Conservation (phyloP, 768 basidiomycete genomes). For the Boletus subparvulus region DNA sequence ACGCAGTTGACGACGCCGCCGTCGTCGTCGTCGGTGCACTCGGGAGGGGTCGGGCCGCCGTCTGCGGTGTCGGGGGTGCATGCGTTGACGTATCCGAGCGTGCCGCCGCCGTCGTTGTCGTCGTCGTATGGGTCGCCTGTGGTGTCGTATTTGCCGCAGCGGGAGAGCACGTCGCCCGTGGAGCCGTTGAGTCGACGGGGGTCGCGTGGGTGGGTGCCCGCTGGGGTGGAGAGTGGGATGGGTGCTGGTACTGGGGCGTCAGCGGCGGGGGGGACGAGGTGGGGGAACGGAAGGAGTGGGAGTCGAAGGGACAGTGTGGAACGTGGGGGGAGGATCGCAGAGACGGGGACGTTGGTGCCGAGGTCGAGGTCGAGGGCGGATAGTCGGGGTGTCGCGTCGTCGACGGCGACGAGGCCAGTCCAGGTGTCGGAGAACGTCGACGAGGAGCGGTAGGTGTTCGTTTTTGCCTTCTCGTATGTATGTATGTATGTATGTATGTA, state of each 20-base stretch:
- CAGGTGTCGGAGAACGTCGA: constrained; percentile 20
- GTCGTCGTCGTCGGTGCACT: constrained; percentile 43
- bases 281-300: constrained; percentile 26
- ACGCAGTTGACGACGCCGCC: constrained; percentile 77
- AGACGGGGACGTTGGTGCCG: constrained; percentile 58
- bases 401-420: constrained; percentile 21
- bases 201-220: constrained; percentile 36
- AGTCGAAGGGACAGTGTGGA: constrained; percentile 62
- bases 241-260: not conserved
- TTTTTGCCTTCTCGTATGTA: not conserved
- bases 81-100: constrained; percentile 73
- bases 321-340: constrained; percentile 65
- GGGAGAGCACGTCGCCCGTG: constrained; percentile 50
- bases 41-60: not conserved
- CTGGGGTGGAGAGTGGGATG: not conserved
- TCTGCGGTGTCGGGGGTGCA: constrained; percentile 33
- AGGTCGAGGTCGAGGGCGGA: constrained; percentile 44
- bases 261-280: not conserved
- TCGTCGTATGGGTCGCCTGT: constrained; percentile 75
- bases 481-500: too few species aligned
- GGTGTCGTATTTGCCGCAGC: constrained; percentile 42
- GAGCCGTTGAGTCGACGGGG: constrained; percentile 55
- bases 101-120: constrained; percentile 79
- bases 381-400: constrained; percentile 40
- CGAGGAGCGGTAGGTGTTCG: not conserved